Base-by-base conservation (phyloP, 306 rosid genomes). In the Rubus parviflorus region DNA sequence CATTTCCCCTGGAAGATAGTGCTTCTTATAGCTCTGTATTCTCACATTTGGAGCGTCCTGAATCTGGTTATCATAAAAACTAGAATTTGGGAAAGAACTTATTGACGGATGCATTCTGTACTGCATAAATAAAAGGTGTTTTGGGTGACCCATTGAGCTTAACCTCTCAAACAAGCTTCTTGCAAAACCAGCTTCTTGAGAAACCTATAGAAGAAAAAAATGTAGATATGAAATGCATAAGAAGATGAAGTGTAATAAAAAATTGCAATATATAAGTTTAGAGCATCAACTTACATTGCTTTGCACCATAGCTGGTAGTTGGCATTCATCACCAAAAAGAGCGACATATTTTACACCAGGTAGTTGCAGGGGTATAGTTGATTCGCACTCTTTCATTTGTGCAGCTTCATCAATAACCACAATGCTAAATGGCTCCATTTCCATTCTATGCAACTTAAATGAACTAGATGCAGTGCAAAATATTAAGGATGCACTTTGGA, bases 371-470 rank as follows among this genome's bases (percentile, higher is more conserved):
- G 97, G 92, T 41, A 92, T 92, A 13, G 77, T 10, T 61, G 97
- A 92, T 72, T 92, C 97, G 14, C 93, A 87, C 84, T 88, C 97
- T 68, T 80, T 90, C 73, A 92, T n/a, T 13, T 90, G 93, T 11
- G 96, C 91, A 52, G 96, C 97, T 77, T 92, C 97, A 53, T 88
- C 97, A 41, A 92, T 84, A 30, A 90, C 89, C 49, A 90, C 77
- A 74, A 87, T 16, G 10, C 76, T 61, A 4, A 86, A 37, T 4
- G 97, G 92, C 15, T 62, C 6, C 68, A 87, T 79, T 48, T 0
- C 13, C 64, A 79, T 40, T 15, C 77, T 78, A 58, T 86, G 86
- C 17, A 92, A 77, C 74, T 79, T 80, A 76, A 47, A 83, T 7
- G 97, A 90, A 66, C 90, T 87, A 9, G 96, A 92, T 11, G 88